phyloP scores from a whole-genome alignment of 2,329 filamentous ascomycete genomes.

The Massarina eburnea region DNA sequence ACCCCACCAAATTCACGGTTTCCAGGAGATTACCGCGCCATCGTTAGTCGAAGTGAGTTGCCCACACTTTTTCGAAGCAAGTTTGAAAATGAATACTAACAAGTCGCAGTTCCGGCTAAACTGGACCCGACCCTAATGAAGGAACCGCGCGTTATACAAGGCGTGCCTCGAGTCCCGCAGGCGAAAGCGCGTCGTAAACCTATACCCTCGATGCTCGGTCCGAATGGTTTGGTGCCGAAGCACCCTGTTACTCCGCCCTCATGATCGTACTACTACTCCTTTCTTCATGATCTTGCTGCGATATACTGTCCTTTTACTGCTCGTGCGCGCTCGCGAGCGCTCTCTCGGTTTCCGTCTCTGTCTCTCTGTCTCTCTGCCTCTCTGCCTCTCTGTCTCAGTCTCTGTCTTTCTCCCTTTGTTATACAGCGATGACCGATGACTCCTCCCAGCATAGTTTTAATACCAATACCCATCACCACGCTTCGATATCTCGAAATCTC shows the following conservation, averaged over 20 bases:
- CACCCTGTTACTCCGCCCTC: constrained; percentile 29
- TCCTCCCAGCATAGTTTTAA: too few relatives aligned
- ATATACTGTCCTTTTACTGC: too few relatives aligned
- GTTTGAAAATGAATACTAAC: constrained; percentile 52
- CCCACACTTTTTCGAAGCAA: constrained; percentile 46
- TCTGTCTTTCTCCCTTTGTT: too few relatives aligned
- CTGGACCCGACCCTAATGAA: constrained; percentile 87
- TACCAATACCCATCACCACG: too few relatives aligned
- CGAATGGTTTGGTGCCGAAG: constrained; percentile 19
- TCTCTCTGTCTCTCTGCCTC: too few relatives aligned
- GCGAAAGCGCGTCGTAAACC: constrained; percentile 53
- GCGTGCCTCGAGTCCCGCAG: constrained; percentile 66
- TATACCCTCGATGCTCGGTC: constrained; percentile 47
- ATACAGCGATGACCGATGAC: too few relatives aligned
- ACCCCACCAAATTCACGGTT: constrained; percentile 57
- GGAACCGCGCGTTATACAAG: constrained; percentile 86
- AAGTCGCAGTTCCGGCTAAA: constrained; percentile 71
- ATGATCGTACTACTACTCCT: constrained; percentile 14
- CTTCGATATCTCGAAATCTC: too few relatives aligned
- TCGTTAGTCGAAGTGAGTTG: constrained; percentile 54
- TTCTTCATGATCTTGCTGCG: too few relatives aligned
- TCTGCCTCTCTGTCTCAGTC: too few relatives aligned
- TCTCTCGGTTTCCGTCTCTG: too few relatives aligned
- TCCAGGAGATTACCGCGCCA: constrained; percentile 56
- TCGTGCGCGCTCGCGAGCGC: too few relatives aligned